Evolutionary conservation across 2,329 filamentous ascomycete genomes (phyloP).

Genomic region (Colletotrichum sp.): DNA sequence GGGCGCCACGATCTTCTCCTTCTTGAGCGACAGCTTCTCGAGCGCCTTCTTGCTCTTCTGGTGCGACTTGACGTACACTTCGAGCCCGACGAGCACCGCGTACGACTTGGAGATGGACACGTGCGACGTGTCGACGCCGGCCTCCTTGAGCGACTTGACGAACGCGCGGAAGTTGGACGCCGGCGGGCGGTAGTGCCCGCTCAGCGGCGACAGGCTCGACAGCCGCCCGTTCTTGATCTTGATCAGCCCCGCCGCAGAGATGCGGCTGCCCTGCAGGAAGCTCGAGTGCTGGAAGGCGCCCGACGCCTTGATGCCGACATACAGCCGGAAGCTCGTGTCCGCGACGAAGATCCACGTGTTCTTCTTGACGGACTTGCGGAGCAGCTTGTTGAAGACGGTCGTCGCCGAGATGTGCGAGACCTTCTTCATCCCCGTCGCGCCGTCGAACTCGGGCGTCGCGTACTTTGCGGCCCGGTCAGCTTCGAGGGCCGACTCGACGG

Average conservation of each 20-base stretch:
- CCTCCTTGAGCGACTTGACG: conserved; percentile 72
- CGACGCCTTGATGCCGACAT: conserved; percentile 88
- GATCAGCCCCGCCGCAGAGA: conserved; percentile 83
- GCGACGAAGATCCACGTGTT: conserved; percentile 95
- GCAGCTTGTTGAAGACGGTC: conserved; percentile 78
- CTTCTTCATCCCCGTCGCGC: conserved; percentile 60
- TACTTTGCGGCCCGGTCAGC: conserved; percentile 69
- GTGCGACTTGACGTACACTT: conserved; percentile 76
- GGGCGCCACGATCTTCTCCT: conserved; percentile 66
- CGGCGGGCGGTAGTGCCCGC: conserved; percentile 86
- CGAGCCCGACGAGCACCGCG: conserved; percentile 80
- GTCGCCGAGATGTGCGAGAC: conserved; percentile 71
- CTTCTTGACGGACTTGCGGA: conserved; percentile 80
- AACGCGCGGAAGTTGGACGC: conserved; percentile 85
- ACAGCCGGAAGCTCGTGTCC: conserved; percentile 83
- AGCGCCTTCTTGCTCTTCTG: conserved; percentile 64
- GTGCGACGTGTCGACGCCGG: conserved; percentile 78
- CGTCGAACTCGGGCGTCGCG: conserved; percentile 65
- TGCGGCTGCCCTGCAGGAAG: conserved; percentile 83
- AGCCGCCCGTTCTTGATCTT: conserved; percentile 83
- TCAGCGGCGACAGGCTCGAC: conserved; percentile 72
- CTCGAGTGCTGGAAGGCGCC: conserved; percentile 92
- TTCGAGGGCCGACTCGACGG: conserved; percentile 53
- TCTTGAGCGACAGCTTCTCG: conserved; percentile 54
- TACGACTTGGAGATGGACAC: conserved; percentile 84